Base-by-base conservation (phyloP, 345 rosid species). In the Eucalyptus tenuipes region DNA sequence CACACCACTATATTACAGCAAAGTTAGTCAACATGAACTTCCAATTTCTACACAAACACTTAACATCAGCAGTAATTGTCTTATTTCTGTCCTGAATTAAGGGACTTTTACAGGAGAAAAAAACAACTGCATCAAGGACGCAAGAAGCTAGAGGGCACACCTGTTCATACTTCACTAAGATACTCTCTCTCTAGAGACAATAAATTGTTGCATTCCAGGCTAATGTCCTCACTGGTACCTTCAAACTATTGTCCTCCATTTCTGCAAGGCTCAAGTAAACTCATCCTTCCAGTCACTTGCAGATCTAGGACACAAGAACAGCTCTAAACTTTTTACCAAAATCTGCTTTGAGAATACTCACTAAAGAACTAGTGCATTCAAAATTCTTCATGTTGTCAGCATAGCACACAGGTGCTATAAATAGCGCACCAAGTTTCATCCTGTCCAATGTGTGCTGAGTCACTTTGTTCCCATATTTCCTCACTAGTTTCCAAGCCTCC, bases 391-490 rank as follows among this genome's bases (percentile, higher is more conserved):
- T 37, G 45, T 57, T 57, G 17, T 52, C 55, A 52, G 55, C 55
- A 52, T 52, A 52, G 0, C 55, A 52, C 55, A 52, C 55, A 52
- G 0, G 24, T 52, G 55, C 55, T 52, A 17, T 52, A 52, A 0
- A 0, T 52, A 52, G 0, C 9, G 1, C 16, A 61, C 31, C 31
- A 29, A 2, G 33, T 31, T 61, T 61, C 15, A 6, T 6, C 2
- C 33, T 29, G 2, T 6, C 71, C 31, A 57, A 7, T n/a, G 33
- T 0, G 15, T 29, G 1, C 33, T 7, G 3, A 61, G 17, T 61
- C 68, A 6, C 33, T 13, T 29, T 27, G 31, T 27, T 61, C 33
- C 33, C 68, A 13, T 0, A 29, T 61, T 61, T 29, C 71, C 37
- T 61, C 17, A 13, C 1, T 29, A 13, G 17, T 4, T 29, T 61